Percentiles rank a stretch among this genome's conserved stretches.
These are phyloP conservation scores for Globisporangium canariense DNA, from an alignment of 352 stramenopile genomes.

Conservation along the genomic window DNA sequence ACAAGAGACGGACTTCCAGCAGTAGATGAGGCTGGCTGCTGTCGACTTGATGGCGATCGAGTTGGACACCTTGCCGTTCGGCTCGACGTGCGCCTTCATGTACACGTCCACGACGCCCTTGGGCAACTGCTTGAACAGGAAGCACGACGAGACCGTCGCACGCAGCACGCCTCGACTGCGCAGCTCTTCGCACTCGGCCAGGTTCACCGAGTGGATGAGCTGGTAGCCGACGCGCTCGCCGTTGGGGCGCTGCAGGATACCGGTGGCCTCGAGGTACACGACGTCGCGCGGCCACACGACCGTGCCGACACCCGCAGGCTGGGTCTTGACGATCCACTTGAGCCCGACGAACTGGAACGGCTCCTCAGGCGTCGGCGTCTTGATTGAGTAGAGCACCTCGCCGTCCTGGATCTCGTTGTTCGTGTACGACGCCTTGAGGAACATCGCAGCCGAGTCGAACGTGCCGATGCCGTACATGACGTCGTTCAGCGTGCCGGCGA, in stretches of 20 bases:
- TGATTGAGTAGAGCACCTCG: conserved; percentile 45
- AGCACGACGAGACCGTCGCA: conserved; percentile 33
- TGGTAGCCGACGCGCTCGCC: conserved; percentile 51
- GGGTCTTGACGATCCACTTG: conserved; percentile 40
- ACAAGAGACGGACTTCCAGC: conserved; percentile 28
- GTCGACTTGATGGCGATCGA: conserved; percentile 22
- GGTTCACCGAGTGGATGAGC: conserved; percentile 44
- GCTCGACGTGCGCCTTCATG: conserved; percentile 24
- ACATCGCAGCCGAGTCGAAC: conserved; percentile 45
- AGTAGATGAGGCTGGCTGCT: conserved; percentile 24
- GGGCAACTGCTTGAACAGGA: conserved; percentile 32
- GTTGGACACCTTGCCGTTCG: conserved; percentile 20
- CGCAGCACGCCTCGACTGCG: conserved; percentile 32
- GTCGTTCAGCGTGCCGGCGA: conserved; percentile 42
- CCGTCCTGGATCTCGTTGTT: conserved; percentile 47
- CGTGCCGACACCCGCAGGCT: conserved; percentile 23
- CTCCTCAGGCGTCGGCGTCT: conserved; percentile 31
- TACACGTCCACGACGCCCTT: conserved; percentile 26
- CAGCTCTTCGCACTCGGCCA: conserved; percentile 31
- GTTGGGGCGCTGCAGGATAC: conserved; percentile 27
- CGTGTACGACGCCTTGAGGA: conserved; percentile 48
- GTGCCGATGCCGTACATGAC: conserved; percentile 57
- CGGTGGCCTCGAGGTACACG: conserved; percentile 22
- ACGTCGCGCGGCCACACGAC: conserved; percentile 40
- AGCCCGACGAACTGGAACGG: conserved; percentile 46